Base-by-base conservation (phyloP, 305 asterid species). In the Lippia alba region DNA sequence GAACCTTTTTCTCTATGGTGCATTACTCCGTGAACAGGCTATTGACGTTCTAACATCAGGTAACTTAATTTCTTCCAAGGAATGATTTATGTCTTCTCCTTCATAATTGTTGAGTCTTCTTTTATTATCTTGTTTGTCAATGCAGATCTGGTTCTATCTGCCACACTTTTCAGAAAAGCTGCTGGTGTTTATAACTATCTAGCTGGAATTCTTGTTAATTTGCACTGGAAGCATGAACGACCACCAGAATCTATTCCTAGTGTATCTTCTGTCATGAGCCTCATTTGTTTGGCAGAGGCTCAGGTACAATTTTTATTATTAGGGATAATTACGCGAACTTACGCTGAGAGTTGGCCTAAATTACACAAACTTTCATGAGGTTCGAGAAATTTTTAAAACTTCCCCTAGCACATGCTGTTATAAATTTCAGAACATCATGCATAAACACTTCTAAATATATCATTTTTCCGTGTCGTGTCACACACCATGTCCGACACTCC, bases 281-380 rank as follows among this genome's bases (percentile, higher is more conserved):
- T 85, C 17, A 56, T 91, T 67, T 88, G 96, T 83, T 75, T 91
- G 87, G 94, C 91, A 1, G 91, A 88, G 57, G 92, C 92, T 8
- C 97, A 86, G 96, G 96, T 86, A 64, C 30, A 24, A 36, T 44
- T 11, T 80, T 73, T 69, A 16, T 24, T 14, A 49, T 14, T 36
- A 24, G 1, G 30, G 30, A 24, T 24, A 24, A 24, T 24, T 24
- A 24, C 30, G 3, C 30, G 30, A 24, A 24, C 30, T 24, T 24
- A 24, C 30, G 1, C 2, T 24, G 30, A 1, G 30, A 24, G 2
- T 24, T 24, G 30, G 30, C 30, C 30, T 24, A 24, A 24, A 24
- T 24, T 24, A 24, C 30, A 24, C 30, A 24, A 24, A 24, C 30
- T 24, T 24, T 24, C 30, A 1, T 24, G 30, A 24, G 30, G 30